These are phyloP conservation scores for Eutrema yunnanense DNA, from an alignment of 345 rosid genomes.

Conservation along the genomic window DNA sequence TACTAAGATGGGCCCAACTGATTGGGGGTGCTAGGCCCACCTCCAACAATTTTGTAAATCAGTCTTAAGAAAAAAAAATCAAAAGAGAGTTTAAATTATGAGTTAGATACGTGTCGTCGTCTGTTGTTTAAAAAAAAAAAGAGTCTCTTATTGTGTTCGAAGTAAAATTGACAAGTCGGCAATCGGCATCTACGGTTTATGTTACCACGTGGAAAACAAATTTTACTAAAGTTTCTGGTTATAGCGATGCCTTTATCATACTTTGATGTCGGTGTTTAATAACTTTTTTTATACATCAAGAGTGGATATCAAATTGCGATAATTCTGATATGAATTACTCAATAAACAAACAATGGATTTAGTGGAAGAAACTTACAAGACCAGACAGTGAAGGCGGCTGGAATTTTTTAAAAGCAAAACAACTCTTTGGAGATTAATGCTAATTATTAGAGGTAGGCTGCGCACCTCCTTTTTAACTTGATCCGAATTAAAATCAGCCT, in stretches of 20 bases:
- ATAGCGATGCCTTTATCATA: not conserved
- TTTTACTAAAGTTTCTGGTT: not conserved
- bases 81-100: not conserved
- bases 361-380: not conserved
- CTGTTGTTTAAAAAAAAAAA: not conserved
- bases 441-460: no score
- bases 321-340: not conserved
- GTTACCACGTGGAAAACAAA: constrained; percentile 16
- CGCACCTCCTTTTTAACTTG: no score
- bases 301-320: not conserved
- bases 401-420: not conserved
- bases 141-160: not conserved
- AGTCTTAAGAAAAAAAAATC: not conserved
- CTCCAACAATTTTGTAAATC: not conserved
- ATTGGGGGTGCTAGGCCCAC: no score
- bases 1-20: no score
- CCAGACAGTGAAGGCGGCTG: not conserved
- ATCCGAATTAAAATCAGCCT: no score
- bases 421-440: no score
- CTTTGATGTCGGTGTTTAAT: constrained; percentile 10
- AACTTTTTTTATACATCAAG: not conserved
- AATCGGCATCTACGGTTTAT: constrained; percentile 11
- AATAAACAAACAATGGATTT: not conserved
- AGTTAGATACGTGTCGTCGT: constrained; percentile 3
- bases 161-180: constrained; percentile 23